phyloP scores from a whole-genome alignment of 2,329 filamentous ascomycete species.

The Aspergillus transmontanensis region DNA sequence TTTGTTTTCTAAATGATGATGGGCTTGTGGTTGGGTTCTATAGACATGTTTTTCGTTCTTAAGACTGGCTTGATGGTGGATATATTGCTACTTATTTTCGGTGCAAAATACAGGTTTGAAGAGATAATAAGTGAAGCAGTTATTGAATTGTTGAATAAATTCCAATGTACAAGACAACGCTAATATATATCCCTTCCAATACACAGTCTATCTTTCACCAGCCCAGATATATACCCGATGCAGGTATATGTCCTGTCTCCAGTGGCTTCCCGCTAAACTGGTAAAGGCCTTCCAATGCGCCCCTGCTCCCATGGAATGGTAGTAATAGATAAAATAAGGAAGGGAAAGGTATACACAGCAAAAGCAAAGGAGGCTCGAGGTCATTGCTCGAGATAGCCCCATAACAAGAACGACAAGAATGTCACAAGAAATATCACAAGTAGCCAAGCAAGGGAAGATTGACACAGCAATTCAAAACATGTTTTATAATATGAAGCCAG shows the following conservation, averaged over 20 bases:
- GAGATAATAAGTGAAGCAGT: neutral
- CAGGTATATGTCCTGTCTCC: neutral
- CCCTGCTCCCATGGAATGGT: neutral
- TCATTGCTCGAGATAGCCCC: neutral
- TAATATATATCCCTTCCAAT: neutral
- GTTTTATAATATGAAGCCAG: constrained; percentile 9
- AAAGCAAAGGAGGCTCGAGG: neutral
- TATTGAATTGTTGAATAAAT: neutral
- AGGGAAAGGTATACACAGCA: neutral
- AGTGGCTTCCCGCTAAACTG: neutral
- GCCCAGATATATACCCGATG: neutral
- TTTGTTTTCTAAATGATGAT: too few relatives aligned
- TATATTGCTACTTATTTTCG: too few relatives aligned
- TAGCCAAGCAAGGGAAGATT: neutral
- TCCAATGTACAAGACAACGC: neutral
- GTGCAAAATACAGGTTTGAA: neutral
- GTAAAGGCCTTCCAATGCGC: neutral
- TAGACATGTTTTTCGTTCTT: neutral
- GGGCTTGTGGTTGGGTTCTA: neutral
- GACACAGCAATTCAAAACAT: constrained; percentile 5
- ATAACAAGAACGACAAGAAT: neutral
- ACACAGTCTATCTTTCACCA: constrained; percentile 9
- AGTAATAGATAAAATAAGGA: neutral
- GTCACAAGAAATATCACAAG: neutral
- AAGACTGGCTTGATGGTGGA: neutral